Base-by-base conservation (phyloP, 768 basidiomycete species). In the Multifurca ochricompacta region DNA sequence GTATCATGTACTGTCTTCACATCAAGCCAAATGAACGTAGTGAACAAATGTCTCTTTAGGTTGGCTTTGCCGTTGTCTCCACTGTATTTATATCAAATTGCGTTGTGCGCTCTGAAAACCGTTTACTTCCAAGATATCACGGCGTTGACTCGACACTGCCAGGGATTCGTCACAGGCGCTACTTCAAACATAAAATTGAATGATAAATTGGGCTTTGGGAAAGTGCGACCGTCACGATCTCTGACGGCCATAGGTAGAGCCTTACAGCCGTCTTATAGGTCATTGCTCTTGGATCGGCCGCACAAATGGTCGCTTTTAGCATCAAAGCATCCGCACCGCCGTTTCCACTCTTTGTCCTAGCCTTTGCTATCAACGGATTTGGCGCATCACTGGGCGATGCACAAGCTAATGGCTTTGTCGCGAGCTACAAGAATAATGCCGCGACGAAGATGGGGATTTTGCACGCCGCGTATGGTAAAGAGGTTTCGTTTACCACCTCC, bases 371-470 rank as follows among this genome's bases (percentile, higher is more conserved):
- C 32, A 73, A 71, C 11, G 82, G 82, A 6, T 69, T 80, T 27
- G 81, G 81, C 3, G 54, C 74, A 36, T 68, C 79, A 2, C 58
- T 79, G 7, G 75, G 72, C 81, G 81, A 87, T 56, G 84, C 86
- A 0, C 85, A 85, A 68, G 77, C 84, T 1, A 85, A 85, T 62
- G 83, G 80, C 7, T 87, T 77, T 56, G 78, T 89, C 11, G 84
- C 82, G 3, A 74, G 71, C 40, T 67, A 86, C 6, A 74, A 74
- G 56, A 68, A 75, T n/a, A 75, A 80, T 41, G 65, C 80, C 0
- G 75, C 80, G 53, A 64, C 69, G 0, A 87, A 87, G 64, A 86
- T 90, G 82, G 80, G 85, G 5, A 43, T 88, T 16, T 62, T 86
- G 14, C 82, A 85, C 59, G 82, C 82, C 7, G 72, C 76, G 2